Evolutionary conservation across 2,329 filamentous ascomycete genomes (phyloP).

Genomic region (Rutstroemia sp.): DNA sequence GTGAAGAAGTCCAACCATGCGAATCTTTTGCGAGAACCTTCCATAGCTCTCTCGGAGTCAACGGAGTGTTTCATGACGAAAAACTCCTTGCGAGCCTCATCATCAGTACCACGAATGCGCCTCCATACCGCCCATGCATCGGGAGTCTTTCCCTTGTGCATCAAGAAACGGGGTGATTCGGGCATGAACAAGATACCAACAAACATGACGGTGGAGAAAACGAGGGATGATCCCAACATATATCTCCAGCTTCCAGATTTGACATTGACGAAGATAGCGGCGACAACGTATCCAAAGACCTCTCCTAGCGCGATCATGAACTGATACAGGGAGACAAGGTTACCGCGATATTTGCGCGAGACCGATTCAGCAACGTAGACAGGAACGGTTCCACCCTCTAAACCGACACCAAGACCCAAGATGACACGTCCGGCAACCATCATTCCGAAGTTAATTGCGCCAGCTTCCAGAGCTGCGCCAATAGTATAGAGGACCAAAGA

Average conservation of each 20-base stretch:
- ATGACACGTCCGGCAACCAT: constrained; percentile 62
- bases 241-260: constrained; percentile 60
- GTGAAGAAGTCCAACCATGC: constrained; percentile 71
- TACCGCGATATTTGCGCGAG: constrained; percentile 58
- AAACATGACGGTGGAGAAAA: constrained; percentile 59
- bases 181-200: constrained; percentile 65
- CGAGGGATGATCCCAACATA: constrained; percentile 63
- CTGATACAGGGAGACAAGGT: constrained; percentile 67
- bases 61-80: constrained; percentile 63
- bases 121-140: constrained; percentile 65
- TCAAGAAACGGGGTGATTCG: constrained; percentile 60
- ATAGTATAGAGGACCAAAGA: constrained; percentile 64
- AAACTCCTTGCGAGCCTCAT: constrained; percentile 60
- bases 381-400: constrained; percentile 67
- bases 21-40: constrained; percentile 46
- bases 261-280: constrained; percentile 65
- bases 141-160: constrained; percentile 56
- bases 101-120: constrained; percentile 55
- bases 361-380: constrained; percentile 71
- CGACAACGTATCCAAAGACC: constrained; percentile 65
- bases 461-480: constrained; percentile 61
- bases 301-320: constrained; percentile 71
- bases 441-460: constrained; percentile 62
- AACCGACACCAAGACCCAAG: constrained; percentile 62
- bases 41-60: constrained; percentile 32